Percentiles rank a stretch among this genome's conserved stretches.
phyloP scores from a whole-genome alignment of 192 early-diverging fungal species.

The Dissophora globulifera region DNA sequence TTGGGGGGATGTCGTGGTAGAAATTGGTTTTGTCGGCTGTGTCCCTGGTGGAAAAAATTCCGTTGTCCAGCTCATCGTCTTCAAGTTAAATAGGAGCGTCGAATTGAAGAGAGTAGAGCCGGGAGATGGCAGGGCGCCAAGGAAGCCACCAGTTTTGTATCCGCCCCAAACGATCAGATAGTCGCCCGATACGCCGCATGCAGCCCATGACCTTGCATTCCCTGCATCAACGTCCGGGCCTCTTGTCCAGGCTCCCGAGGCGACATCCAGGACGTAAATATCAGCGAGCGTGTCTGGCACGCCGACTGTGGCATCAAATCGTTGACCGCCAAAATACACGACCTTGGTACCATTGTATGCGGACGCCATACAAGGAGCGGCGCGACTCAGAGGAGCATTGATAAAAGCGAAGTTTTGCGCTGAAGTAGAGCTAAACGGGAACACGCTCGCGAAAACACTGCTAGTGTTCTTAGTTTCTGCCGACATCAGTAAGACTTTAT shows the following conservation, averaged over 20 bases:
- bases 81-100: too few relatives aligned
- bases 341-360: conserved; percentile 16
- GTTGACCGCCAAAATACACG: conserved; percentile 29
- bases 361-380: background rate
- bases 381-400: background rate
- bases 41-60: too few relatives aligned
- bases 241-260: background rate
- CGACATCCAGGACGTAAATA: conserved; percentile 23
- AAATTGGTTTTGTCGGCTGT: too few relatives aligned
- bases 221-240: background rate
- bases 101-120: too few relatives aligned
- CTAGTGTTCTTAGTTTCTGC: too few relatives aligned
- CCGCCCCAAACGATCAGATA: background rate
- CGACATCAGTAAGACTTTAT: too few relatives aligned
- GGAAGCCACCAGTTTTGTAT: background rate
- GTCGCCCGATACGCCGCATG: background rate
- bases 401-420: background rate
- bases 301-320: background rate
- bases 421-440: background rate
- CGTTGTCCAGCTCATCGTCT: too few relatives aligned
- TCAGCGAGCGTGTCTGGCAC: background rate
- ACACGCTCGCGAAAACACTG: too few relatives aligned
- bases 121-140: too few relatives aligned
- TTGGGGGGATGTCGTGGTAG: too few relatives aligned
- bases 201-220: background rate